These are phyloP conservation scores for Fraxinus americana DNA, from an alignment of 257 asterid genomes.

Conservation along the genomic window DNA sequence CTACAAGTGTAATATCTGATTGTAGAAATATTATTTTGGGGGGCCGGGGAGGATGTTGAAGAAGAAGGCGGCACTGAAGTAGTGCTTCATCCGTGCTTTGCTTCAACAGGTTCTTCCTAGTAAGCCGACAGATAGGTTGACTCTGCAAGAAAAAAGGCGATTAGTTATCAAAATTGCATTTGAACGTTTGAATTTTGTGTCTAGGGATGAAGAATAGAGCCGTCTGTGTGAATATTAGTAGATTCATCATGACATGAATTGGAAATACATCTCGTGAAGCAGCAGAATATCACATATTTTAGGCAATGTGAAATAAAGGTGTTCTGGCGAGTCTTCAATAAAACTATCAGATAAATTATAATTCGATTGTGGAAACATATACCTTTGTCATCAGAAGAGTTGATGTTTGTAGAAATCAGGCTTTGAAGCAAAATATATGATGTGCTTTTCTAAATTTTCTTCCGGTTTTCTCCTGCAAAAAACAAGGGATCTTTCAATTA, in stretches of 20 bases:
- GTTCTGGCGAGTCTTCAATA: too few species aligned
- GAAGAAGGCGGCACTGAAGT: slow-evolving; percentile 54
- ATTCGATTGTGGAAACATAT: neutral
- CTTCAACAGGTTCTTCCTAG: slow-evolving; percentile 43
- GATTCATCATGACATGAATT: too few species aligned
- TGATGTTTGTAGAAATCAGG: slow-evolving; percentile 59
- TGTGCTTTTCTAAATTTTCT: slow-evolving; percentile 56
- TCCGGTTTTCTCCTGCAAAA: slow-evolving; percentile 81
- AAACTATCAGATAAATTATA: too few species aligned
- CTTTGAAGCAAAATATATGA: slow-evolving; percentile 77
- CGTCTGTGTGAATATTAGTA: neutral
- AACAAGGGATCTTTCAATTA: slow-evolving; percentile 10
- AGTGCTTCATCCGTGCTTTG: slow-evolving; percentile 37
- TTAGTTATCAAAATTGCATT: neutral
- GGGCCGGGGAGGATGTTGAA: slow-evolving; percentile 24
- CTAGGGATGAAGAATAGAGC: slow-evolving; percentile 2
- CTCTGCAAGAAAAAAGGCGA: slow-evolving; percentile 36
- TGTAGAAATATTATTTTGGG: neutral
- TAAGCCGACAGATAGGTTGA: slow-evolving; percentile 33
- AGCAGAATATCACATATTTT: too few species aligned
- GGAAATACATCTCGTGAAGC: neutral
- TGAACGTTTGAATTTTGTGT: neutral
- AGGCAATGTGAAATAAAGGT: too few species aligned
- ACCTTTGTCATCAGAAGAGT: slow-evolving; percentile 18
- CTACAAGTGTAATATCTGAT: neutral